phyloP scores from a whole-genome alignment of 2,329 filamentous ascomycete genomes.

The Penicillium psychrosexuale region DNA sequence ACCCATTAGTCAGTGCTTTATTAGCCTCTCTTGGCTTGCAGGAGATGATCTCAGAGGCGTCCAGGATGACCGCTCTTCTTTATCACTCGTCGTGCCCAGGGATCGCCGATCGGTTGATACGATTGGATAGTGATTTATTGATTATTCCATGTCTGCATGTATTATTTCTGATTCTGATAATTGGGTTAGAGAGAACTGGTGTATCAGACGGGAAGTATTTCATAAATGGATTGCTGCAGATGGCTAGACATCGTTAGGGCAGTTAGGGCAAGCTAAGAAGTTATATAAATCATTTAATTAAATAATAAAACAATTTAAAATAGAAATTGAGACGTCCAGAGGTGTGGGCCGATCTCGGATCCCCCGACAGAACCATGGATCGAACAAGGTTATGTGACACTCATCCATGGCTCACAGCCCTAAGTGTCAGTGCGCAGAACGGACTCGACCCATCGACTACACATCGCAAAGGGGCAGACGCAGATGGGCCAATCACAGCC shows the following conservation, averaged over 20 bases:
- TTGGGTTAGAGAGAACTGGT: neutral
- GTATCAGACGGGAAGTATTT: neutral
- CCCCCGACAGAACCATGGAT: conserved; percentile 1
- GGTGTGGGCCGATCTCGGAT: conserved; percentile 5
- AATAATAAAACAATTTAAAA: too few relatives aligned
- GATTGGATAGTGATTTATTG: neutral
- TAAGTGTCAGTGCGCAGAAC: conserved; percentile 13
- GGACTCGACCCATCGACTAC: conserved; percentile 6
- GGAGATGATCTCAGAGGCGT: conserved; percentile 14
- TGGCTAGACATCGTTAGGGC: too few relatives aligned
- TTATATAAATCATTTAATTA: too few relatives aligned
- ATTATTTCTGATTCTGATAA: too few relatives aligned
- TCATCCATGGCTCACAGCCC: conserved; percentile 5
- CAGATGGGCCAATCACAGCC: conserved; percentile 12
- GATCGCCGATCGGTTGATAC: conserved; percentile 11
- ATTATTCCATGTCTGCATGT: too few relatives aligned
- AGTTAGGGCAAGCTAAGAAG: too few relatives aligned
- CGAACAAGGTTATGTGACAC: conserved; percentile 3
- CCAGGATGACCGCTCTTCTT: neutral
- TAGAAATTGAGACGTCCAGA: conserved; percentile 3
- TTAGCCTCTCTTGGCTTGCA: conserved; percentile 10
- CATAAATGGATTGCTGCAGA: neutral
- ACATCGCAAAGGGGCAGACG: conserved; percentile 3
- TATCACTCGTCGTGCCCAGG: conserved; percentile 4
- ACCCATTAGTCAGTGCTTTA: neutral